phyloP scores from a whole-genome alignment of 805 yeast genomes.

The Brettanomyces anomalus region DNA sequence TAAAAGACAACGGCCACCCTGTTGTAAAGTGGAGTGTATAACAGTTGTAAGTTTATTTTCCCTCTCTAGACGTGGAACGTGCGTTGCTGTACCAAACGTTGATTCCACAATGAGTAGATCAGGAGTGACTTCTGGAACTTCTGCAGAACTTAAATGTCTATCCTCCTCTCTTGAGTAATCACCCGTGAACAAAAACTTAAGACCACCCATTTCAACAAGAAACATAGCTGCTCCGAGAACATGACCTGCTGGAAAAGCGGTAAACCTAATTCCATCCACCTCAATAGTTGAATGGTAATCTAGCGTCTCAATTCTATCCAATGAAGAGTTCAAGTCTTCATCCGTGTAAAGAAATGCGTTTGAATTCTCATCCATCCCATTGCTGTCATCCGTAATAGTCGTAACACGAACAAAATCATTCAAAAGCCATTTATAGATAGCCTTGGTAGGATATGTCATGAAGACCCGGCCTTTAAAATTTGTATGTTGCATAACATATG shows the following conservation, averaged over 20 bases:
- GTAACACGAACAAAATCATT: conserved; percentile 93
- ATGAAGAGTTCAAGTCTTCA: conserved; percentile 80
- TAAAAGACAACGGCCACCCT: conserved; percentile 85
- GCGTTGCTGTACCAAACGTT: conserved; percentile 96
- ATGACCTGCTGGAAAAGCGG: conserved; percentile 99
- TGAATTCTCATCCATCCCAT: conserved; percentile 34
- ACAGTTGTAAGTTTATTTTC: conserved; percentile 73
- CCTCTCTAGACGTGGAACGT: conserved; percentile 80
- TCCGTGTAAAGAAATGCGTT: conserved; percentile 61
- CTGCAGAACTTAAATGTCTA: conserved; percentile 91
- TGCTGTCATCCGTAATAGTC: conserved; percentile 36
- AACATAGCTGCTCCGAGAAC: conserved; percentile 98
- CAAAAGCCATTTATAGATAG: conserved; percentile 90
- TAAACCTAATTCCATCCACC: conserved; percentile 87
- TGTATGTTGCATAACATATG: conserved; percentile 97
- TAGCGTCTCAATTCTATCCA: conserved; percentile 84
- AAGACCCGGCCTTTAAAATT: conserved; percentile 91
- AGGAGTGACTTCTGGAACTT: conserved; percentile 79
- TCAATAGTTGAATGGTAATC: conserved; percentile 95
- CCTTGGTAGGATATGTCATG: conserved; percentile 99
- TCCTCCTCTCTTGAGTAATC: conserved; percentile 95
- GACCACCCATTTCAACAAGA: conserved; percentile 88
- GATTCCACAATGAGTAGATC: conserved; percentile 90
- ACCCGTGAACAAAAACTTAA: conserved; percentile 85
- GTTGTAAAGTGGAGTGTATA: conserved; percentile 72